Base-by-base conservation (phyloP, 2,329 filamentous ascomycete genomes). In the Talaromyces sp. region DNA sequence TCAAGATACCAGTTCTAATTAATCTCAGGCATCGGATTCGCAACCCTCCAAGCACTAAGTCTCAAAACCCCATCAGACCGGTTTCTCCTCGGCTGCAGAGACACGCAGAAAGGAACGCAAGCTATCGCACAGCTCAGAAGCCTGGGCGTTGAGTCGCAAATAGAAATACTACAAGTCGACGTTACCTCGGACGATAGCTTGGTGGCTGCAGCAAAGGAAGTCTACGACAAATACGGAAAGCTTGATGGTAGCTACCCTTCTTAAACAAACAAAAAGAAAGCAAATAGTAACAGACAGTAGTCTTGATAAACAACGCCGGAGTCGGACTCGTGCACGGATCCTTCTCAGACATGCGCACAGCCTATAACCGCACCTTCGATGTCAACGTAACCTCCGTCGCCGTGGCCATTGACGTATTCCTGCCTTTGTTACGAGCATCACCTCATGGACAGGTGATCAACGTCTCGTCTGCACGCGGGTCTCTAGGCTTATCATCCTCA, bases 241-340 rank as follows among this genome's bases (percentile, higher is more conserved):
- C 21, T 54, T 7, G 51, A 54, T 19, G 51, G 51, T 54, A 10
- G 3, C 12, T 32, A 19, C 32, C 12, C 32, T 32, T 29, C 3
- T 29, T 2, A 29, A 29, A 29, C 11, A 32, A 32, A 12, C 2
- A 32, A 32, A 12, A 12, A 32, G 31, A 12, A 11, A 32, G 11
- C 9, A 32, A 12, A 11, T 3, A 32, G 4, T 32, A 32, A 35
- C 32, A 6, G 31, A 5, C 32, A 35, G 12, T 5, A 56, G 54
- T 56, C 19, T 21, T 56, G 26, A 56, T 46, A 4, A 56, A 56
- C 54, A 56, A 56, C 21, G 54, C 54, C 21, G 54, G 29, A 5
- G 54, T 56, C 29, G 54, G 41, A 5, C 27, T 14, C 1, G 3
- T 41, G 1, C n/a, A 56, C 14, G 29, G 21, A 1, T 21, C n/a